These are phyloP conservation scores for Arthroderma uncinatum DNA, from an alignment of 2,329 filamentous ascomycete species.

Conservation along the genomic window DNA sequence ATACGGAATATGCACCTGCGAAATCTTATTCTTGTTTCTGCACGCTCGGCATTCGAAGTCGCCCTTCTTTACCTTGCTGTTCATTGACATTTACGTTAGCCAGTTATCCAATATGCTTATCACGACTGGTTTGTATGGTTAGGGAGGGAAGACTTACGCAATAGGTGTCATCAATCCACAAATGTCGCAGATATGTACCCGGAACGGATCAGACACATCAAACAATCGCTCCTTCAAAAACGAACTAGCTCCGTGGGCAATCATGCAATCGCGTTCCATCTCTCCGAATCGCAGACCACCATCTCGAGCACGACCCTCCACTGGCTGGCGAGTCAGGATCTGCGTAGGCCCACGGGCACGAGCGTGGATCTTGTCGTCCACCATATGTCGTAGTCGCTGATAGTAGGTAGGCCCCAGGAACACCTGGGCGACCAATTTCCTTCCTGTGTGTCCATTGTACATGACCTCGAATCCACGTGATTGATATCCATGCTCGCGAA, in stretches of 20 bases:
- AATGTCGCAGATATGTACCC: constrained; percentile 96
- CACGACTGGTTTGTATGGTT: background rate
- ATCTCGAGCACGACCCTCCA: constrained; percentile 95
- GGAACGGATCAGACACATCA: constrained; percentile 94
- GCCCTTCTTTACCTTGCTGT: constrained; percentile 82
- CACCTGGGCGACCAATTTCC: constrained; percentile 84
- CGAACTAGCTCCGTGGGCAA: constrained; percentile 92
- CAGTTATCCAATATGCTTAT: background rate
- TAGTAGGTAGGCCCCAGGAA: constrained; percentile 99
- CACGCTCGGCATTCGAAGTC: constrained; percentile 94
- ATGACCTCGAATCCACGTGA: constrained; percentile 95
- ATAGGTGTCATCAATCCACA: constrained; percentile 98
- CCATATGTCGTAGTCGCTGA: constrained; percentile 97
- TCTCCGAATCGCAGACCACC: constrained; percentile 98
- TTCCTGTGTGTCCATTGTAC: constrained; percentile 96
- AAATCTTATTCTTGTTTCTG: constrained; percentile 98
- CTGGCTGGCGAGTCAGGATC: constrained; percentile 92
- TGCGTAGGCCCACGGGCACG: constrained; percentile 91
- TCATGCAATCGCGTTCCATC: constrained; percentile 99
- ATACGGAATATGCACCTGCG: constrained; percentile 94
- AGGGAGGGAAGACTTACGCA: constrained; percentile 60
- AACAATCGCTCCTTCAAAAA: constrained; percentile 97
- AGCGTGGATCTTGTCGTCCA: constrained; percentile 99
- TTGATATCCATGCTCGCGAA: constrained; percentile 86
- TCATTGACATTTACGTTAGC: constrained; percentile 10